A percentile compares a stretch with the other conserved stretches of the same genome.
Conservation (phyloP, 208 protist species). For the Trypanosoma mega region DNA sequence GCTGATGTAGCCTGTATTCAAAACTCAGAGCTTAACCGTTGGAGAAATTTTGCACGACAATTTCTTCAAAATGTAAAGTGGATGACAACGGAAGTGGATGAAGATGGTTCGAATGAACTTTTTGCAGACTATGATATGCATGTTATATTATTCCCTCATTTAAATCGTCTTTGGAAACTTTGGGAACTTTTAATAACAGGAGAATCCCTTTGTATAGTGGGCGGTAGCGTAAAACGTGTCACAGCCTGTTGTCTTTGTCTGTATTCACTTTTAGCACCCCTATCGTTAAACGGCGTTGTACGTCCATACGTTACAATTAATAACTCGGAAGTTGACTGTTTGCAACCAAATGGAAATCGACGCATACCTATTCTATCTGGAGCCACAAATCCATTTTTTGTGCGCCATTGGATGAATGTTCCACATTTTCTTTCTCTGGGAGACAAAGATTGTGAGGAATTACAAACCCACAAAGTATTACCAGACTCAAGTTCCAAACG, state of each 20-base stretch:
- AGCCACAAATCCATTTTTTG: constrained; percentile 33
- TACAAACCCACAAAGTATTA: constrained; percentile 22
- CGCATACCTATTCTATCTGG: constrained; percentile 14
- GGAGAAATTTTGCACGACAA: constrained; percentile 9
- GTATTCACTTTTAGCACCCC: constrained; percentile 23
- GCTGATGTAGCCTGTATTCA: constrained; percentile 15
- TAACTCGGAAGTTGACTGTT: constrained; percentile 23
- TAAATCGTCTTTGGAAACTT: constrained; percentile 31
- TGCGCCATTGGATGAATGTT: constrained; percentile 21
- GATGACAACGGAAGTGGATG: constrained; percentile 3
- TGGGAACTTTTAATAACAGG: constrained; percentile 37
- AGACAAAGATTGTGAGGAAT: not conserved
- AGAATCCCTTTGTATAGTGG: constrained; percentile 19
- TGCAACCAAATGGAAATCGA: not conserved
- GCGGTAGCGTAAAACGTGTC: constrained; percentile 1
- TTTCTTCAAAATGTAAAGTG: not conserved
- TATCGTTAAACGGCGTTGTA: constrained; percentile 20
- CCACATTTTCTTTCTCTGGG: constrained; percentile 27
- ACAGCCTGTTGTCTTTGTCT: constrained; percentile 14
- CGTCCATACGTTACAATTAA: constrained; percentile 38
- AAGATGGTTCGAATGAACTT: not conserved
- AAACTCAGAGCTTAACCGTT: constrained; percentile 9
- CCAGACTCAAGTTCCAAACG: constrained; percentile 10
- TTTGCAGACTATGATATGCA: constrained; percentile 31
- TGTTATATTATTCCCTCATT: constrained; percentile 19